Conservation (phyloP, 495 filamentous ascomycete genomes). For the Penicillium egyptiacum region DNA sequence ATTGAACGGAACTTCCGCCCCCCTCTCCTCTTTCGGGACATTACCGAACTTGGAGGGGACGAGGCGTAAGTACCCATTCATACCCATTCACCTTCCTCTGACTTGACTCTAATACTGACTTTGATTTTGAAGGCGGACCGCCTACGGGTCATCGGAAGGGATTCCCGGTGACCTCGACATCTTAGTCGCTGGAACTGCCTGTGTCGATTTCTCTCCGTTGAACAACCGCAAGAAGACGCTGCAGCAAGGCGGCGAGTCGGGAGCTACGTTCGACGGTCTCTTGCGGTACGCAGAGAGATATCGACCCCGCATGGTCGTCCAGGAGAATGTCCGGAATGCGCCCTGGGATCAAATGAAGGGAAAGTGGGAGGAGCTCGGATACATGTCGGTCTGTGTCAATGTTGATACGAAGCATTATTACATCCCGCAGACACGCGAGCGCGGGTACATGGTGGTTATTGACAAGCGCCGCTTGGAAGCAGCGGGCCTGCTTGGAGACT, state of each 20-base stretch:
- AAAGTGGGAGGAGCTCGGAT: slow-evolving; percentile 54
- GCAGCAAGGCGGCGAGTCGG: slow-evolving; percentile 62
- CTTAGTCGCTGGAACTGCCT: slow-evolving; percentile 73
- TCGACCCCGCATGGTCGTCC: slow-evolving; percentile 63
- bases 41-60: slow-evolving; percentile 56
- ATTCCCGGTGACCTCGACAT: slow-evolving; percentile 66
- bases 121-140: slow-evolving; percentile 58
- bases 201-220: slow-evolving; percentile 64
- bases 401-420: slow-evolving; percentile 77
- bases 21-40: slow-evolving; percentile 66
- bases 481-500: slow-evolving; percentile 13
- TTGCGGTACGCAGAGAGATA: slow-evolving; percentile 54
- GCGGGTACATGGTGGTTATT: slow-evolving; percentile 71
- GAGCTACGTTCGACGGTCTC: slow-evolving; percentile 66
- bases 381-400: slow-evolving; percentile 43
- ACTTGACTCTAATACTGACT: slow-evolving; percentile 16
- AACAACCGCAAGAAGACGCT: slow-evolving; percentile 44
- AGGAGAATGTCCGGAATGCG: slow-evolving; percentile 70
- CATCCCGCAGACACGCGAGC: slow-evolving; percentile 72
- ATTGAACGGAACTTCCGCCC: slow-evolving; percentile 73
- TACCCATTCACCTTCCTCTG: not conserved
- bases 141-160: slow-evolving; percentile 58
- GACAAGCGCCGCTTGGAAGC: slow-evolving; percentile 39
- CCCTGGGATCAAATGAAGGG: slow-evolving; percentile 60
- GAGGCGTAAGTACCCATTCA: slow-evolving; percentile 55